Base-by-base conservation (phyloP, 495 filamentous ascomycete genomes). In the Trichodelitschia bisporula region DNA sequence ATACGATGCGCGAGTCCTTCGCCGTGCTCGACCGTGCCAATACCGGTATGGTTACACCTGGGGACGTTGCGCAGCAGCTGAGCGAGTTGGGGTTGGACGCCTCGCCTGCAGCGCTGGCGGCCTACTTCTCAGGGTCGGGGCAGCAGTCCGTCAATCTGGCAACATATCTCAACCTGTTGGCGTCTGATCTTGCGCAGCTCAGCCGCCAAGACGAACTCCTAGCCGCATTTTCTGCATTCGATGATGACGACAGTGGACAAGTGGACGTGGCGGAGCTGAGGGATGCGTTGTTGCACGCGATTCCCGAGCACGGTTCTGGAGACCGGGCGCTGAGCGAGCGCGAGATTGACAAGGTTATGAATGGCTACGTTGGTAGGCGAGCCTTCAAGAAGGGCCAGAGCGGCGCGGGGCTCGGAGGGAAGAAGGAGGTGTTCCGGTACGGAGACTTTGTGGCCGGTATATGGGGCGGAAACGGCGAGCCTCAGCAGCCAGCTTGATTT, bases 211-310 rank as follows among this genome's bases (percentile, higher is more conserved):
- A 66, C 14, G 86, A 97, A 37, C 62, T 97, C 0, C 41, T 73
- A 2, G 78, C 76, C 4, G 86, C 89, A 0, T 78, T 97, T 38
- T 74, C 76, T 6, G 89, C 89, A 0, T 97, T 97, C 40, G 86
- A 97, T 42, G 77, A 89, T 37, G 78, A 89, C 39, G 86, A 97
- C 47, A 80, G 75, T 42, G 86, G 89, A 4, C 79, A 91, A 47
- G 66, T 95, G 18, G 79, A 93, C 42, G 56, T 86, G 12, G 59
- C 49, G 1, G 84, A 91, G 48, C 53, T 97, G 28, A 63, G 73
- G 20, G 76, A 84, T 39, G 78, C 84, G 2, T 47, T 97, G 28
- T 43, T 91, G 28, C 62, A 83, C 39, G 90, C 82, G 4, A 64
- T 65, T 8, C 75, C 77, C 2, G 79, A 83, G 36, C 6, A n/a